Base-by-base conservation (phyloP, 805 yeast species). In the Candida nanaspora region DNA sequence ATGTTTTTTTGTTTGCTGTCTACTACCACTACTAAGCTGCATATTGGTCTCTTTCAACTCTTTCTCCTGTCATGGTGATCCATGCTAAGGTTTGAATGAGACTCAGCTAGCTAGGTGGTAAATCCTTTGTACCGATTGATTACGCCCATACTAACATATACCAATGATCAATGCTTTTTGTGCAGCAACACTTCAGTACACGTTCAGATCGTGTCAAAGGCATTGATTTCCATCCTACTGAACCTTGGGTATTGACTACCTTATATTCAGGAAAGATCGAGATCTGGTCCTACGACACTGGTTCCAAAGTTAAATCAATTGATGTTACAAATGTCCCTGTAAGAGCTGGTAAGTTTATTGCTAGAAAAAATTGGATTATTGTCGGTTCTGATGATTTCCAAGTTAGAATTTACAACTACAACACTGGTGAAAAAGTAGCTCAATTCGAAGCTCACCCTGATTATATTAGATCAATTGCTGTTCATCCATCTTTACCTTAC, bases 381-480 rank as follows among this genome's bases (percentile, higher is more conserved):
- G 88, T 88, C 32, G 99, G 98, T 23, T 77, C 94, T 39, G 99
- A 93, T 61, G 99, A 93, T 65, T 91, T 86, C 74, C 91, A 85
- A 59, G 69, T 93, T 43, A 80, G 98, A 56, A 94, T 93, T 25
- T 93, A 78, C 72, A 93, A 93, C 65, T 88, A 86, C 70, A 87
- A 87, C 65, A 93, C 98, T 16, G 89, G 95, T 43, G 98, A 93
- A 65, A 88, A 87, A 61, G 77, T 93, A 47, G 75, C 86, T 30
- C 98, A 89, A 65, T 93, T 91, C 57, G 98, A 93, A 68, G 98
- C 97, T 9, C 98, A 93, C 59, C 96, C 96, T 8, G 98, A 93
- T 64, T 93, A 93, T 63, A 85, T 93, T 56, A 81, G 98, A 61
- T 79, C 86, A 42, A 77, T 93, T 49, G 93, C 95, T 10, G 95